phyloP scores from a whole-genome alignment of 768 basidiomycete species.

The Rhodotorula graminis region DNA sequence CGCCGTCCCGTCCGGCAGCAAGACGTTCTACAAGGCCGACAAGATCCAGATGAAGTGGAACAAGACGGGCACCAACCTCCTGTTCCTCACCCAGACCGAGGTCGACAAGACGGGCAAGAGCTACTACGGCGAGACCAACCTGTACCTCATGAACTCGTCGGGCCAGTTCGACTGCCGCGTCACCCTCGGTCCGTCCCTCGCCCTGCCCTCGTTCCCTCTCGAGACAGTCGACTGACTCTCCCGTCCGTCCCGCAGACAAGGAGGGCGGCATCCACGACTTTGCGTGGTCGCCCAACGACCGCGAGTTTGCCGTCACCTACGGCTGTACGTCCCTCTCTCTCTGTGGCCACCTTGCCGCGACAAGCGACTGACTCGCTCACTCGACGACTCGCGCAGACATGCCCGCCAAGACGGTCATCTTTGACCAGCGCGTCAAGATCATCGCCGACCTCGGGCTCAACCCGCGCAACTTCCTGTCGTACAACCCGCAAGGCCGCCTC shows the following conservation, averaged over 20 bases:
- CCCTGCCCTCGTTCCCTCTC: no score
- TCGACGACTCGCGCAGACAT: conserved; percentile 59
- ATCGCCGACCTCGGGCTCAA: conserved; percentile 85
- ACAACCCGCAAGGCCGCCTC: conserved; percentile 87
- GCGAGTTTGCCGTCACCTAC: conserved; percentile 94
- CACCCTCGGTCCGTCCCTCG: conserved; percentile 46
- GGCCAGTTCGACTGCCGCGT: conserved; percentile 92
- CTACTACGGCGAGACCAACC: conserved; percentile 94
- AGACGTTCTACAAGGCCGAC: conserved; percentile 94
- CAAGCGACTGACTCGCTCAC: not conserved
- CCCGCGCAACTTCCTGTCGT: conserved; percentile 85
- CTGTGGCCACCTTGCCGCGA: not conserved
- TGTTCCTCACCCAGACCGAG: conserved; percentile 89
- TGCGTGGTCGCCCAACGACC: conserved; percentile 76
- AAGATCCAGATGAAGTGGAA: conserved; percentile 94
- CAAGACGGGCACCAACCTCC: conserved; percentile 79
- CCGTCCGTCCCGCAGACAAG: conserved; percentile 62
- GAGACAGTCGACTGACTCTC: not conserved
- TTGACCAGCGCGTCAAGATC: conserved; percentile 81
- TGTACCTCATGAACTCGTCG: conserved; percentile 85
- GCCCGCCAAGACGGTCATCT: conserved; percentile 88
- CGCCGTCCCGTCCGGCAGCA: conserved; percentile 65
- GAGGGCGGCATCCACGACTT: conserved; percentile 98
- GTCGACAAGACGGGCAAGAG: conserved; percentile 95
- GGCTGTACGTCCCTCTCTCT: conserved; percentile 63